These are phyloP conservation scores for Didymella glomerata DNA, from an alignment of 2,329 filamentous ascomycete species.

Conservation along the genomic window DNA sequence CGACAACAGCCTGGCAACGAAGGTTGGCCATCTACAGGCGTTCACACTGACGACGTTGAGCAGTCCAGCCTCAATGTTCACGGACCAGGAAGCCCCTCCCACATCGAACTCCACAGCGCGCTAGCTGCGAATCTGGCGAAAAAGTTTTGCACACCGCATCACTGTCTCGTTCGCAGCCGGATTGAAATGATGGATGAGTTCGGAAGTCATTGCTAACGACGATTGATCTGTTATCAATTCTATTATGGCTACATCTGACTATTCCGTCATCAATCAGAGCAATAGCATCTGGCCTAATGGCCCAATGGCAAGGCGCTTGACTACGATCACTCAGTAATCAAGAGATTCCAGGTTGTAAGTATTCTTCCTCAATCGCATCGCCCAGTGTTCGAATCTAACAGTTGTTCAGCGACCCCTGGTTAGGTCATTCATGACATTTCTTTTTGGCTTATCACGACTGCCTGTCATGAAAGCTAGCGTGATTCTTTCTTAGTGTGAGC, in stretches of 20 bases:
- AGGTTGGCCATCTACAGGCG: not conserved
- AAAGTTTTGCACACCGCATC: not conserved
- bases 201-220: no score
- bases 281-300: slow-evolving; percentile 48
- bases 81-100: not conserved
- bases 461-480: no score
- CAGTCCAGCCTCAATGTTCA: not conserved
- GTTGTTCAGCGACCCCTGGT: slow-evolving; percentile 3
- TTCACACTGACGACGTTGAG: not conserved
- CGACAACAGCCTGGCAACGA: not conserved
- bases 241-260: rapidly evolving
- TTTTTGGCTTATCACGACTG: not conserved
- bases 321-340: slow-evolving; percentile 54
- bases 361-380: not conserved
- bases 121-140: not conserved
- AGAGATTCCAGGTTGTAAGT: slow-evolving; percentile 40
- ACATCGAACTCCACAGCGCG: not conserved
- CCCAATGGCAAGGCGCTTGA: slow-evolving; percentile 67
- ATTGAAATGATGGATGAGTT: not conserved
- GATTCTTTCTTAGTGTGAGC: no score
- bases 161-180: not conserved
- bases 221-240: not conserved
- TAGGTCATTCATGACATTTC: not conserved
- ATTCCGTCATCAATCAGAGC: not conserved
- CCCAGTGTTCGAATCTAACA: not conserved